Evolutionary conservation across 1,284 basidiomycete genomes (phyloP).

Genomic region (Apiotrichum domesticum): DNA sequence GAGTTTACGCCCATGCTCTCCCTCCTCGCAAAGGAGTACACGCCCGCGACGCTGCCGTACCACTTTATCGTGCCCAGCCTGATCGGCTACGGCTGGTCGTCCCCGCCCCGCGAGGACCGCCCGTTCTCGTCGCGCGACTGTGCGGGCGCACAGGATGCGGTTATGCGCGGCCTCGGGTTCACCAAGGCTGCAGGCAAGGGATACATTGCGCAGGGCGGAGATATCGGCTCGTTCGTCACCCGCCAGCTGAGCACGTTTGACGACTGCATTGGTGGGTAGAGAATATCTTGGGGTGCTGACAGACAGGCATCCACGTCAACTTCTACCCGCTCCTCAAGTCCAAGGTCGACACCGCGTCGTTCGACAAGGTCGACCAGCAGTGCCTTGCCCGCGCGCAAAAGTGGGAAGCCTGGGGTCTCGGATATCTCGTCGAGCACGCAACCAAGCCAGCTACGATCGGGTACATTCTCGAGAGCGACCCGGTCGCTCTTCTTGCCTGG

Average conservation of each 20-base stretch:
- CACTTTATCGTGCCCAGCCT: constrained; percentile 35
- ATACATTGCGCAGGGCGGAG: constrained; percentile 45
- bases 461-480: constrained; percentile 39
- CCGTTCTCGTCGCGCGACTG: constrained; percentile 33
- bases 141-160: constrained; percentile 31
- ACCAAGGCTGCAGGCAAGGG: constrained; percentile 1
- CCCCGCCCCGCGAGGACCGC: constrained; percentile 32
- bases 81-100: constrained; percentile 39
- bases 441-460: constrained; percentile 48
- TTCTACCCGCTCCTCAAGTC: constrained; percentile 18
- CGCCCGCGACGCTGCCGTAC: constrained; percentile 27
- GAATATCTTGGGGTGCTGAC: neutral
- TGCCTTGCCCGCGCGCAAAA: constrained; percentile 5
- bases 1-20: constrained; percentile 38
- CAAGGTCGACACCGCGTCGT: constrained; percentile 1
- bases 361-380: constrained; percentile 11
- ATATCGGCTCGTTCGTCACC: constrained; percentile 37
- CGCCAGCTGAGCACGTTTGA: constrained; percentile 22
- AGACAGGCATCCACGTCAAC: constrained; percentile 31
- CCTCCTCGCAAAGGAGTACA: constrained; percentile 23
- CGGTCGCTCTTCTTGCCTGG: constrained; percentile 47
- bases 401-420: constrained; percentile 14
- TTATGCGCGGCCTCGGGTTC: constrained; percentile 45
- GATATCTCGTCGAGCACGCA: constrained; percentile 26
- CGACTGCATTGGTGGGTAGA: constrained; percentile 30